Base-by-base conservation (phyloP, 371 early-diverging fungal species). In the Actinomucor elegans region DNA sequence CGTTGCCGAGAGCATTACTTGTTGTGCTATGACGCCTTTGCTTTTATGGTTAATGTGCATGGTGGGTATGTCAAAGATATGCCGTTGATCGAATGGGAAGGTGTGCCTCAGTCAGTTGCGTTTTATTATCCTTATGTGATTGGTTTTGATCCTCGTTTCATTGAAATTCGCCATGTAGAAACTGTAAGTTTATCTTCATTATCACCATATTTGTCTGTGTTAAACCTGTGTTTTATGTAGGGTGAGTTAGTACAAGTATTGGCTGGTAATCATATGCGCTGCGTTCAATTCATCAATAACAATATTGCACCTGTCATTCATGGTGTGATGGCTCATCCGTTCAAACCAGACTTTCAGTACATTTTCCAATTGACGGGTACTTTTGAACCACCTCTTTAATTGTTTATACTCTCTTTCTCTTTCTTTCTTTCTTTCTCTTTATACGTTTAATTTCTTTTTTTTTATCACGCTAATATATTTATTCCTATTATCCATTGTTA, bases 1-100 rank as follows among this genome's bases (percentile, higher is more conserved):
- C 78, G 91, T 10, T 80, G 92, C 29, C 75, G 83, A 24, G 87
- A 89, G 10, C 81, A 90, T 62, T 92, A 91, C 64, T 57, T 97
- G 37, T 80, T 96, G 15, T 96, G 96, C 66, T 97, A 95, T 69
- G 86, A 93, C 73, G 90, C 87, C 50, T 93, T 93, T 77, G 93
- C 86, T 0, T 95, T 96, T 59, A 93, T 85, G 66, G 92, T 97
- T 23, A 86, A 96, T 69, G 86, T 85, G 38, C 68, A 66, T 43
- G 77, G 77, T 26, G n/a, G 17, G 0, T 52, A 60, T 46, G 50
- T 67, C 5, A 35, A 15, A 10, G 47, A 50, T 10, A 10, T 51
- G 1, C 55, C 58, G 7, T 36, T 64, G 34, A 73, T 74, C 52
- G 66, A 63, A 17, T 84, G 82, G 86, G 80, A 77, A 50, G 80